Evolutionary conservation across 345 rosid species (phyloP).

Genomic region (rapeseed (Brassica napus)): Da-Ae NC_063446.1:31486001-31486500

Average conservation of each 20-base stretch:
- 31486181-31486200: background rate
- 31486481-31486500: background rate
- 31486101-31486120: too few relatives aligned
- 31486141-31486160: background rate
- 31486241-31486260: constrained; percentile 48
- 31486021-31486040: too few relatives aligned
- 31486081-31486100: too few relatives aligned
- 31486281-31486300: constrained; percentile 73
- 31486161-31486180: background rate
- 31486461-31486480: constrained; percentile 41
- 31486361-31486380: constrained; percentile 92
- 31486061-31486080: too few relatives aligned
- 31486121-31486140: background rate
- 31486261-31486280: constrained; percentile 35
- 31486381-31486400: constrained; percentile 87
- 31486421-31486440: constrained; percentile 97
- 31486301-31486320: constrained; percentile 60
- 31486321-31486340: constrained; percentile 60
- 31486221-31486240: constrained; percentile 73
- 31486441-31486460: constrained; percentile 66
- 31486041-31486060: too few relatives aligned
- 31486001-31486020: too few relatives aligned
- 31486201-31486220: constrained; percentile 61
- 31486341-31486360: constrained; percentile 62
- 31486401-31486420: constrained; percentile 79